Conservation (phyloP, 2,329 filamentous ascomycete species). For the Phaeoacremonium minimum region DNA sequence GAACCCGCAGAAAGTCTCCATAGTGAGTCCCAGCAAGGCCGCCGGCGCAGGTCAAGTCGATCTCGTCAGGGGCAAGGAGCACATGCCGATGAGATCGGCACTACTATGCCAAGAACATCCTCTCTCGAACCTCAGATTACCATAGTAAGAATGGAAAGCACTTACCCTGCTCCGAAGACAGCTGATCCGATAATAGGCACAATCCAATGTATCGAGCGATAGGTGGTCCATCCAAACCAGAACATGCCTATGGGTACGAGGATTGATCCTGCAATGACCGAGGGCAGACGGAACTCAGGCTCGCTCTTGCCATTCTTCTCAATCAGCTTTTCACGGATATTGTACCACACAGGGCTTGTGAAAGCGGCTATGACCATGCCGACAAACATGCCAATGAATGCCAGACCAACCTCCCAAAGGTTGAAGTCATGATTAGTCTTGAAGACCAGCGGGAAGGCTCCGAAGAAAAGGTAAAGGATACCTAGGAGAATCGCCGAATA, state of each 20-base stretch:
- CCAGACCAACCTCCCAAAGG: slow-evolving; percentile 74
- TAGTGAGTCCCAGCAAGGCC: too few species aligned
- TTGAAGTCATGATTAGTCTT: slow-evolving; percentile 68
- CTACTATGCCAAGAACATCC: too few species aligned
- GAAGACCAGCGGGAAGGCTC: slow-evolving; percentile 81
- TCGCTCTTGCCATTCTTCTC: slow-evolving; percentile 59
- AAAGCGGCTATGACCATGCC: slow-evolving; percentile 63
- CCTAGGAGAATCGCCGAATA: slow-evolving; percentile 83
- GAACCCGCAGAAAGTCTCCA: too few species aligned
- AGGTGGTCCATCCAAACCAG: slow-evolving; percentile 85
- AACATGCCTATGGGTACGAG: slow-evolving; percentile 80
- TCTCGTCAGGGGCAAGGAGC: too few species aligned
- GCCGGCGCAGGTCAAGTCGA: too few species aligned
- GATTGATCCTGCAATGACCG: slow-evolving; percentile 68
- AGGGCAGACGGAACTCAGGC: slow-evolving; percentile 81
- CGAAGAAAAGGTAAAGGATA: slow-evolving; percentile 87
- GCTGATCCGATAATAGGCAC: slow-evolving; percentile 68
- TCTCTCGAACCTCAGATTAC: not conserved
- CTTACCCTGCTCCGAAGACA: slow-evolving; percentile 69
- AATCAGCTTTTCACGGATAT: slow-evolving; percentile 54
- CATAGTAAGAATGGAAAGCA: slow-evolving; percentile 12
- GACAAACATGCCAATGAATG: slow-evolving; percentile 68
- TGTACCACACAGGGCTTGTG: slow-evolving; percentile 63
- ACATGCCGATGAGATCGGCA: too few species aligned
- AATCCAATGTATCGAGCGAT: slow-evolving; percentile 70